These are phyloP conservation scores for Blakeslea trispora DNA, from an alignment of 371 early-diverging fungal species.

Conservation along the genomic window DNA sequence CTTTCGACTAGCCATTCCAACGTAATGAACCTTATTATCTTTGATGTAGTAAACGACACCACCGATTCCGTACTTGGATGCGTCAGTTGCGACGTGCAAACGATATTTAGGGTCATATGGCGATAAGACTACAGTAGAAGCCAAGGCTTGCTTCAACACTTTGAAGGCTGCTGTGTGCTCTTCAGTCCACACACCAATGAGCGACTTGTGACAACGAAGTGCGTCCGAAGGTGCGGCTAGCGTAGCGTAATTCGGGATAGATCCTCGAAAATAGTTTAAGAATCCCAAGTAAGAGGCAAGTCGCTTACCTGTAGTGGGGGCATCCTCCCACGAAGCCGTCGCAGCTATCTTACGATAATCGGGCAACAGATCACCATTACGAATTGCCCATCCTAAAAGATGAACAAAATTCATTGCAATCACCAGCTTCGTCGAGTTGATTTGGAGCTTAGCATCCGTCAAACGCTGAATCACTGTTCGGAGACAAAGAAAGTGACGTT, in stretches of 20 bases:
- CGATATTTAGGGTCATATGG: background rate
- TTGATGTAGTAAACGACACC: constrained; percentile 4
- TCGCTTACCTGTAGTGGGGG: constrained; percentile 11
- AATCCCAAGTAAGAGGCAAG: constrained; percentile 18
- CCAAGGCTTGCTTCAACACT: background rate
- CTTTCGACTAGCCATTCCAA: constrained; percentile 5
- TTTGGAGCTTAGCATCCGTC: constrained; percentile 1
- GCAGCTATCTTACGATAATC: constrained; percentile 6
- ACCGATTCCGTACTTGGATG: constrained; percentile 6
- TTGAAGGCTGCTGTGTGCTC: constrained; percentile 6
- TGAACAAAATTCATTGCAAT: constrained; percentile 1
- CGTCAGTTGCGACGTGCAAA: constrained; percentile 12
- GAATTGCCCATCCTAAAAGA: constrained; percentile 6
- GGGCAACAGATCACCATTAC: constrained; percentile 3
- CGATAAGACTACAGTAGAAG: constrained; percentile 5
- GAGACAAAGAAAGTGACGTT: background rate
- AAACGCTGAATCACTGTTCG: constrained; percentile 7
- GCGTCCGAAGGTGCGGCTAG: constrained; percentile 20
- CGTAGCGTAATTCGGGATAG: constrained; percentile 11
- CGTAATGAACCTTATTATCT: background rate
- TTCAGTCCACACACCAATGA: background rate
- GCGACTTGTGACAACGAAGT: constrained; percentile 11
- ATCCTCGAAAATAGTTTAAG: constrained; percentile 28
- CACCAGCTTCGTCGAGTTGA: constrained; percentile 1
- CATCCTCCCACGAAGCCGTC: background rate